Conservation (phyloP, 2,329 filamentous ascomycete genomes). For the Botryotinia convoluta region DNA sequence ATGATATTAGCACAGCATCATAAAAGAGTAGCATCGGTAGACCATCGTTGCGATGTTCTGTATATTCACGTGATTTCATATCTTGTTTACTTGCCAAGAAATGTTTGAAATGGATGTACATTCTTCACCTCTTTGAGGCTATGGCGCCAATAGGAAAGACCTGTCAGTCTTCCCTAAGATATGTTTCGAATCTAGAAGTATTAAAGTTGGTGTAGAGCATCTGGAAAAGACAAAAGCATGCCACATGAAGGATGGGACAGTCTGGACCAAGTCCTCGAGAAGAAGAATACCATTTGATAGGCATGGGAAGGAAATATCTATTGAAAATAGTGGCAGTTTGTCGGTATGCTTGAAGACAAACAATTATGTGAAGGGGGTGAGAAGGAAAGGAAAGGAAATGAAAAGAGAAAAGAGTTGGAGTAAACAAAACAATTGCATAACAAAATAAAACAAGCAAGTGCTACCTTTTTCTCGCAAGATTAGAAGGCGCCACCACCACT, state of each 20-base stretch:
- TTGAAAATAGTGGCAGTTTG: no score
- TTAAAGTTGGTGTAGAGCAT: background rate
- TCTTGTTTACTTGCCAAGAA: background rate
- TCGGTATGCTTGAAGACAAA: background rate
- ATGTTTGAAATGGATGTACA: slow-evolving; percentile 10
- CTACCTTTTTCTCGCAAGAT: background rate
- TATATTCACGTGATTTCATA: background rate
- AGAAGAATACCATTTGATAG: background rate
- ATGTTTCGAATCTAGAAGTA: background rate
- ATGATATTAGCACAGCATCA: background rate
- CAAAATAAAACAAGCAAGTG: background rate
- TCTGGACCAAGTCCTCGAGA: background rate
- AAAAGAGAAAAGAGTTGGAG: background rate
- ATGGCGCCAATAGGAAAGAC: background rate
- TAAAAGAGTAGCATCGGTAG: background rate
- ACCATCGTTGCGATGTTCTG: background rate
- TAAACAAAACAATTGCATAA: background rate
- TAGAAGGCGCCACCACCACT: background rate
- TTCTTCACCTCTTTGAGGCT: background rate
- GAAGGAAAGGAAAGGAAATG: background rate
- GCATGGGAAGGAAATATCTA: background rate
- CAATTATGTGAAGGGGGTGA: background rate
- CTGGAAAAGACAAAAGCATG: background rate
- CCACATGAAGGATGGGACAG: background rate
- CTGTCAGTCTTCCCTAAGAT: no score